Base-by-base conservation (phyloP, 2,329 filamentous ascomycete species). In the Botrytis paeoniae region DNA sequence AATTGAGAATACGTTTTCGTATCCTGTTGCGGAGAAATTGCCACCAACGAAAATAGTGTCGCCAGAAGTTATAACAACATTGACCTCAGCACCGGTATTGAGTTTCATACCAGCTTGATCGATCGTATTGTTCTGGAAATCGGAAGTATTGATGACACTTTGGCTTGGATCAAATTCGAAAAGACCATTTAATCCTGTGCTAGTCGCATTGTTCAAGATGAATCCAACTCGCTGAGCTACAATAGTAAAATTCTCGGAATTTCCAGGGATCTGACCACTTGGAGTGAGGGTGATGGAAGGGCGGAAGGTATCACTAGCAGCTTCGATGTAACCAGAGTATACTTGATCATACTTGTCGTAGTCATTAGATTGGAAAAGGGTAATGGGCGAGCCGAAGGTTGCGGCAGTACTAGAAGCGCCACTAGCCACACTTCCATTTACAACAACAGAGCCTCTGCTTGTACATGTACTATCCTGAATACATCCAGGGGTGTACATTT, bases 301-400 rank as follows among this genome's bases (percentile, higher is more conserved):
- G 60, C 90, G 90, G 85, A 98, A 98, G 32, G 87, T 88, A 75
- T 84, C 85, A 16, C 89, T 91, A 70, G 88, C 90, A 71, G 91
- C 90, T 80, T 98, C 94, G 71, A 99, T 89, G 76, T 90, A 90
- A 64, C 95, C 96, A 76, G 91, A 92, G 83, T 94, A 97, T 73
- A 99, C 90, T 77, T 93, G 91, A 80, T 99, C 96, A 80, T 97
- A 98, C 82, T 99, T 99, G 85, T 98, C 95, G 81, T 91, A 97
- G 81, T 97, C 88, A 83, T 99, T 99, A 29, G 95, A 97, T 82
- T 99, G 96, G 80, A 88, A 97, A 12, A 98, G 84, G 0, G 88
- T 86, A 0, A 86, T 89, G 6, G 65, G 65, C 39, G 65, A 57
- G 37, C 65, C 65, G 29, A 69, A 69, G 41, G 88, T 86, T 73